Evolutionary conservation across 2,329 filamentous ascomycete genomes (phyloP).

Genomic region (Colletotrichum plurivorum): DNA sequence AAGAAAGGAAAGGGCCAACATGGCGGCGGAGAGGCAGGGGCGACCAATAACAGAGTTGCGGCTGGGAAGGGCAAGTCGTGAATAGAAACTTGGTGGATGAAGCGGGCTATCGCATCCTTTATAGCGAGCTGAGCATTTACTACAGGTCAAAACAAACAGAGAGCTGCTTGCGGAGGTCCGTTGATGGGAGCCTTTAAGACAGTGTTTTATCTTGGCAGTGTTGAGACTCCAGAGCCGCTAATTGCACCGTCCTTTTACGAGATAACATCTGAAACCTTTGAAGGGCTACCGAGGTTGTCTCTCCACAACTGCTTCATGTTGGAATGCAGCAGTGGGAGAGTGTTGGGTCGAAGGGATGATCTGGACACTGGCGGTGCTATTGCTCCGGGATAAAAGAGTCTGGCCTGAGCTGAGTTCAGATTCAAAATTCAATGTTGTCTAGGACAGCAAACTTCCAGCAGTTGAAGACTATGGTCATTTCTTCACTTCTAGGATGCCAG

Average conservation of each 20-base stretch:
- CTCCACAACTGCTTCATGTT: neutral
- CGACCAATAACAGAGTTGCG: no score
- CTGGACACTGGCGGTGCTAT: neutral
- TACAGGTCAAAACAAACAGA: neutral
- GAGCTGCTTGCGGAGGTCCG: neutral
- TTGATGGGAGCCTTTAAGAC: neutral
- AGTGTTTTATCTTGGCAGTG: neutral
- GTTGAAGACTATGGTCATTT: no score
- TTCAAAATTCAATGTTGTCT: neutral
- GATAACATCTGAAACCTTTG: neutral
- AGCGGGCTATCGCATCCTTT: no score
- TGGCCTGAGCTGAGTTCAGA: neutral
- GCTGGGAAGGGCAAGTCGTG: no score
- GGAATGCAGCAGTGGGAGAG: neutral
- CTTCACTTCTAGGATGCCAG: no score
- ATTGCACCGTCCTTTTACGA: no score
- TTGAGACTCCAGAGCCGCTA: slow-evolving; percentile 1
- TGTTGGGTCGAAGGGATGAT: neutral
- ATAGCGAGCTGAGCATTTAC: no score
- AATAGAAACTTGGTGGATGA: no score
- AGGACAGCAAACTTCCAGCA: no score
- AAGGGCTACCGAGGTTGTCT: no score
- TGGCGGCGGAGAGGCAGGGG: neutral
- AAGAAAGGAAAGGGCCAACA: slow-evolving; percentile 1
- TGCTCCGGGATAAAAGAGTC: neutral